phyloP scores from a whole-genome alignment of 78 protist genomes.

The Goniomonas avonlea region DNA sequence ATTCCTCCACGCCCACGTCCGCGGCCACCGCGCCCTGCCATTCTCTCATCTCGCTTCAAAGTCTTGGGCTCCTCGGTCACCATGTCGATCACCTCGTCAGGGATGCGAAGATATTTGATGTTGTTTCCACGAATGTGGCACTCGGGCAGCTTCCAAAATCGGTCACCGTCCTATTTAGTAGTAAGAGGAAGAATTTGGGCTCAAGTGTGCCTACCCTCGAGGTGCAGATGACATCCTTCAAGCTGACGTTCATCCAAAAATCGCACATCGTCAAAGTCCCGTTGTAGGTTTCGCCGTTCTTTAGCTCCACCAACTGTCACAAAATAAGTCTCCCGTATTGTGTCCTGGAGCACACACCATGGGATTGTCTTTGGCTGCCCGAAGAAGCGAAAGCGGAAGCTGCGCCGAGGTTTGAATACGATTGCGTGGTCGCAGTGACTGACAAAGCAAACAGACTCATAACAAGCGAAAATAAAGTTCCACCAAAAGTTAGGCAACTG shows the following conservation, averaged over 20 bases:
- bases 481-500: too few relatives aligned
- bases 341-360: constrained; percentile 51
- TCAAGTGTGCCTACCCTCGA: constrained; percentile 42
- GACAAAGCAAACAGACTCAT: too few relatives aligned
- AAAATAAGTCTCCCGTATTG: neutral
- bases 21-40: too few relatives aligned
- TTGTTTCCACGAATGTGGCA: constrained; percentile 83
- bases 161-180: constrained; percentile 60
- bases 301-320: constrained; percentile 78
- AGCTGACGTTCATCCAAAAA: constrained; percentile 29
- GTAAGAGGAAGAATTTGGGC: neutral
- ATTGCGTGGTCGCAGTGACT: too few relatives aligned
- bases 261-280: constrained; percentile 79
- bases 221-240: constrained; percentile 71
- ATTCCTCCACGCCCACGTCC: neutral
- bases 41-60: neutral
- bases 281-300: constrained; percentile 90
- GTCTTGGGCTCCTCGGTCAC: constrained; percentile 25
- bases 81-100: constrained; percentile 65
- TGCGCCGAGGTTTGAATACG: too few relatives aligned
- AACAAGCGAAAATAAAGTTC: too few relatives aligned
- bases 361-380: constrained; percentile 65
- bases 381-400: constrained; percentile 72
- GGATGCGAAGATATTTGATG: constrained; percentile 74
- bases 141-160: constrained; percentile 73